Evolutionary conservation across 2,329 filamentous ascomycete genomes (phyloP), one percentile per base, ranked within the genome.

Genomic region (Fusarium musae): DNA sequence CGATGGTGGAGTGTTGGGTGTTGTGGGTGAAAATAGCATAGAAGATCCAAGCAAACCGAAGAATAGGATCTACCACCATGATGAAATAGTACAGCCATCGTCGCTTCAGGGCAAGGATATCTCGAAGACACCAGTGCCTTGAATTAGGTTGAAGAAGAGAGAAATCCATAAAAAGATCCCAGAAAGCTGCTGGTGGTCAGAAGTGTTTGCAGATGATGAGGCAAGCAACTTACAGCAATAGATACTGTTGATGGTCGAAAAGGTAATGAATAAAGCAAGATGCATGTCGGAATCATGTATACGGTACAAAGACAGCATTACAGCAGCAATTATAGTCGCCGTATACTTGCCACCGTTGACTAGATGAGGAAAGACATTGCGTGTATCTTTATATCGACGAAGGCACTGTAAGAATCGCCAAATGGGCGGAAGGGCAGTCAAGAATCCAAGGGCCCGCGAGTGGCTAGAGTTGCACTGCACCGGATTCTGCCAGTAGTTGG

Each of bases 81-180:
- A 96, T 93, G 9, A 83, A 81, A 80, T 98, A 99, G 85, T 99
- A 99, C 46, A 92, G 86, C 92, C 93, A 96, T 7, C 88, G 86
- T 17, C 87, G 87, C 79, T 96, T 96, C 77, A 96, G 93, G 0
- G 92, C 95, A 0, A 96, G 87, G 13, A 93, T 92, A 66, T 96
- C 90, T 11, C 96, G 92, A 16, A 98, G 88, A 54, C 91, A 87
- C 4, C 85, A 88, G 73, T 93, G 86, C 16, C 89, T 88, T 1
- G 93, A 89, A 62, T 92, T 90, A 0, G 92, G 87, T 76, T 98
- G 95, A 6, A 96, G 88, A n/a, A 98, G 87, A 66, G 93, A 96
- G 88, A 96, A 98, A 81, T 99, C 96, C 93, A 98, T 98, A 73
- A 94, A 91, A 4, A 99, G 84, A 80, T 99, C 96, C 96, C 96